Conservation (phyloP, 257 asterid genomes). For the Galeopsis tetrahit region DNA sequence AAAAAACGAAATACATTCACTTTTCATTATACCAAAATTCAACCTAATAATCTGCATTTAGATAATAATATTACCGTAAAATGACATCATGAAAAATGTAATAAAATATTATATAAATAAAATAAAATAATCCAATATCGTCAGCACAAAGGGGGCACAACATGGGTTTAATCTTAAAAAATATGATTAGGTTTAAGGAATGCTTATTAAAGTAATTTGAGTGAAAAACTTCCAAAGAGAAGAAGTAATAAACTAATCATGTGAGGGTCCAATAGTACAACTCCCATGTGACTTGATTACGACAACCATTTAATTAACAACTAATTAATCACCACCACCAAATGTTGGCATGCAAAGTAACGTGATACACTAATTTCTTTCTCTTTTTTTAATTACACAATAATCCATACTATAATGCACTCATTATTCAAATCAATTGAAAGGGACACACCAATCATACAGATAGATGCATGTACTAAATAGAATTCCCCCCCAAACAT, state of each 20-base stretch:
- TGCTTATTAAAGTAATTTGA: conserved; percentile 30
- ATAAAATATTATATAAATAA: too few relatives aligned
- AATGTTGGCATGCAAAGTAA: conserved; percentile 63
- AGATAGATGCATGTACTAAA: conserved; percentile 54
- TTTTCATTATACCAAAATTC: too few relatives aligned
- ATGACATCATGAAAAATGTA: too few relatives aligned
- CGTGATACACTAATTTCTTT: conserved; percentile 45
- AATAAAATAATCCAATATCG: background rate
- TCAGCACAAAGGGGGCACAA: conserved; percentile 17
- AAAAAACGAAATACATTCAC: too few relatives aligned
- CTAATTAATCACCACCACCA: conserved; percentile 46
- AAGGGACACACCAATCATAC: conserved; percentile 41
- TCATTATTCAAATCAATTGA: conserved; percentile 33
- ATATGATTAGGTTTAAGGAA: conserved; percentile 27
- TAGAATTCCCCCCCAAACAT: conserved; percentile 57
- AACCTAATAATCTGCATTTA: too few relatives aligned
- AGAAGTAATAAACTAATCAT: conserved; percentile 45
- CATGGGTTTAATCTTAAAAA: conserved; percentile 32
- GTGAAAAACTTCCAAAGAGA: conserved; percentile 41
- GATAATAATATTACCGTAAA: background rate
- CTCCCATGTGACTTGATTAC: conserved; percentile 89
- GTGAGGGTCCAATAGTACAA: conserved; percentile 65
- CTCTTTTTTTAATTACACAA: conserved; percentile 20
- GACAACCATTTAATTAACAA: conserved; percentile 50
- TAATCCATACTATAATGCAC: conserved; percentile 28